A percentile compares a stretch with the other conserved stretches of the same genome.
Evolutionary conservation across 2,329 filamentous ascomycete genomes (phyloP).

Genomic region (Penicillium thymicola): DNA sequence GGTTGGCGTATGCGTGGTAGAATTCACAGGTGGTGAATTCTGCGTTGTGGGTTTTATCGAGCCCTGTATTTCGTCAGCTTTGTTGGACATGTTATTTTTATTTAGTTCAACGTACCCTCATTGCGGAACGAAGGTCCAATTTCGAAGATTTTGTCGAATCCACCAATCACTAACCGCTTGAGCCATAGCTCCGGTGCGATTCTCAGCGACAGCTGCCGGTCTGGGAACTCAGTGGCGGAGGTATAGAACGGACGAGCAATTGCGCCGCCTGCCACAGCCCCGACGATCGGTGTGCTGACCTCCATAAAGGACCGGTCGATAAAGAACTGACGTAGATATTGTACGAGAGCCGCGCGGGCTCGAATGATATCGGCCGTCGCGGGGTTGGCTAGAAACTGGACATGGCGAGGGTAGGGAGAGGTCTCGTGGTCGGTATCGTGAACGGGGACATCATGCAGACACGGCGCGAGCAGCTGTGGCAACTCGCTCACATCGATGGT

Average conservation of each 20-base stretch:
- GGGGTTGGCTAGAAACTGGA: constrained; percentile 78
- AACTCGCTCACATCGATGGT: constrained; percentile 67
- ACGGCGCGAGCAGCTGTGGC: constrained; percentile 71
- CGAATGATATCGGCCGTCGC: constrained; percentile 66
- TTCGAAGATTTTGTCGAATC: constrained; percentile 85
- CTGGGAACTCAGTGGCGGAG: constrained; percentile 68
- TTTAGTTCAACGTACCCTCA: constrained; percentile 57
- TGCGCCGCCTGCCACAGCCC: constrained; percentile 79
- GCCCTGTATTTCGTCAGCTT: constrained; percentile 36
- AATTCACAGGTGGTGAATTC: constrained; percentile 98
- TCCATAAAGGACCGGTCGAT: constrained; percentile 72
- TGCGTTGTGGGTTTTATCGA: constrained; percentile 90
- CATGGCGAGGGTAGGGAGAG: constrained; percentile 72
- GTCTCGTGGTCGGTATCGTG: constrained; percentile 68
- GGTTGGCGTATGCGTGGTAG: constrained; percentile 79
- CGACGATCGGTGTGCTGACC: constrained; percentile 86
- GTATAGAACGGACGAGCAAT: constrained; percentile 84
- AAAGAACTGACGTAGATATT: constrained; percentile 70
- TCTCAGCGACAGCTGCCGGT: constrained; percentile 69
- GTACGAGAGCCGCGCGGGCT: constrained; percentile 70
- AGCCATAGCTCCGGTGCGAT: constrained; percentile 95
- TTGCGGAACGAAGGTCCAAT: constrained; percentile 92
- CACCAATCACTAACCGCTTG: constrained; percentile 85
- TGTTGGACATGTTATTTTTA: background rate
- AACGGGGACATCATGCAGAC: constrained; percentile 73